Evolutionary conservation across 352 stramenopile genomes (phyloP), one percentile per base, ranked within the genome.

Genomic region (Hyaloperonospora arabidopsidis): DNA sequence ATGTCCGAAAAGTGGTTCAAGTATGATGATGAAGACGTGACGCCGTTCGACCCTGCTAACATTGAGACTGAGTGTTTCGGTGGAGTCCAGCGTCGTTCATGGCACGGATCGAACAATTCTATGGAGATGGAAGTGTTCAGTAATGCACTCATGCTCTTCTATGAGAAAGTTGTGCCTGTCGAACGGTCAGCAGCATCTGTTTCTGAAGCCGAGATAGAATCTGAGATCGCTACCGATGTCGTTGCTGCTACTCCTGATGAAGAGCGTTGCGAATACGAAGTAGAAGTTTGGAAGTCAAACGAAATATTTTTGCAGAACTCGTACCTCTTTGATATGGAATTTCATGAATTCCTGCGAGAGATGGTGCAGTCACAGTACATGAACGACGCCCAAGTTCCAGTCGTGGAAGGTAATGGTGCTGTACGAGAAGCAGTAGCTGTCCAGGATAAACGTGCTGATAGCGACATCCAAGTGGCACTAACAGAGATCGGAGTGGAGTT

Each of bases 21-120:
- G 57, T 99, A 98, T 70, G 97, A 99, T 61, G 97, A 99, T 59
- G 97, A 99, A 70, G 96, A 99, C 67, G 97, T 99, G 17, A 98
- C 87, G 48, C 89, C 92, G 1, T 99, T 99, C 71, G 95, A 99
- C 72, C 86, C 95, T 19, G 72, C 79, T 11, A 94, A 93, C 49
- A 98, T 99, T 59, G 96, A 98, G 72, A 74, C 86, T 1, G 93
- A 98, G 69, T 99, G 96, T 59, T 99, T 99, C 79, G 97, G 97
- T n/a, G 97, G 97, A 18, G 96, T 97, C 14, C 82, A 98, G 55
- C 78, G 78, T 11, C 79, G 81, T 15, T 89, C 77, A 19, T 98
- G 91, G 86, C 91, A 98, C 62, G 96, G 96, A 15, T 84, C 96
- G 18, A 94, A 68, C 54, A 97, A 97, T 58, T 93, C 90, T 17